Conservation (phyloP, 352 stramenopile genomes). For the Phytophthora nicotianae region DNA sequence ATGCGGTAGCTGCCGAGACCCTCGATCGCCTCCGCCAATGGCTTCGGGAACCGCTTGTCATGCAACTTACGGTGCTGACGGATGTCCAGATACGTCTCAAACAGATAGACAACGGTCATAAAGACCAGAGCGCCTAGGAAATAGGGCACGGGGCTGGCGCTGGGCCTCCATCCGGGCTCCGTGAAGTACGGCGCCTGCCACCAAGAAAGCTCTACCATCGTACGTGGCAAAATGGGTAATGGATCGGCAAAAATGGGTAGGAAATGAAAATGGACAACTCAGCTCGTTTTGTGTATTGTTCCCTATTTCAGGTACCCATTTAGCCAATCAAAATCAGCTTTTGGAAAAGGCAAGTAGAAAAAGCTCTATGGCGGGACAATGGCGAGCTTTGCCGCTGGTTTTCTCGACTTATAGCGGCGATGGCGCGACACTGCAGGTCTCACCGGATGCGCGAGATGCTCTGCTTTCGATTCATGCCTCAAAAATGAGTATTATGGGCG, state of each 20-base stretch:
- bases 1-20: constrained; percentile 48
- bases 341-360: constrained; percentile 16
- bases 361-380: constrained; percentile 25
- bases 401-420: constrained; percentile 2
- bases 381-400: constrained; percentile 54
- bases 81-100: constrained; percentile 93
- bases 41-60: constrained; percentile 68
- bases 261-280: background rate
- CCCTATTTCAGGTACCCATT: constrained; percentile 14
- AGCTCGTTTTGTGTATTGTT: no score
- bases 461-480: constrained; percentile 27
- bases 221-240: constrained; percentile 14
- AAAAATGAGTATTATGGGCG: constrained; percentile 46
- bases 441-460: constrained; percentile 25
- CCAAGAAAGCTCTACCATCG: constrained; percentile 37
- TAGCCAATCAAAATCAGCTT: constrained; percentile 30
- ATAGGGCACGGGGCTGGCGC: constrained; percentile 57
- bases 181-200: constrained; percentile 59
- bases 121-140: constrained; percentile 86
- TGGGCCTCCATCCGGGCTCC: constrained; percentile 58
- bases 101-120: constrained; percentile 88
- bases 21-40: constrained; percentile 58
- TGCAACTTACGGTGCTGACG: constrained; percentile 92
- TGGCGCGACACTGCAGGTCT: constrained; percentile 15
- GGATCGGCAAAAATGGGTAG: background rate